phyloP scores from a whole-genome alignment of 2,329 filamentous ascomycete species.

The Colletotrichum eleusines region DNA sequence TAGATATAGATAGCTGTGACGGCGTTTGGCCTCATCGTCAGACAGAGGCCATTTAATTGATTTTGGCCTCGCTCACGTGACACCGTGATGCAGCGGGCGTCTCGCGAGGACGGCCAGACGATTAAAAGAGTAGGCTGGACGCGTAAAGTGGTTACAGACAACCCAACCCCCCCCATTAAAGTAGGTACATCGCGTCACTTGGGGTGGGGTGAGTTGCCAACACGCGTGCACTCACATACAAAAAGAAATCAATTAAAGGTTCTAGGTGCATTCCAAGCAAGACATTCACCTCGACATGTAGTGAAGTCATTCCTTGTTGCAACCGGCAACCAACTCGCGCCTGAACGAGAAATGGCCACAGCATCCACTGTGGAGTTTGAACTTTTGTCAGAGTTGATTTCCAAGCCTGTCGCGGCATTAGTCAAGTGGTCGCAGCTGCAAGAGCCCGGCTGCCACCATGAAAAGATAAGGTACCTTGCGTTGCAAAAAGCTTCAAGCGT shows the following conservation, averaged over 20 bases:
- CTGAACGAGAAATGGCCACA: slow-evolving; percentile 23
- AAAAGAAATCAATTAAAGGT: background rate
- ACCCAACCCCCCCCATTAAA: slow-evolving; percentile 35
- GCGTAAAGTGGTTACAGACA: slow-evolving; percentile 34
- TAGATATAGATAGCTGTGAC: background rate
- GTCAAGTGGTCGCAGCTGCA: slow-evolving; percentile 29
- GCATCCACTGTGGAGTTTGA: slow-evolving; percentile 24
- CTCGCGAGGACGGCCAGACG: background rate
- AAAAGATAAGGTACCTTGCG: background rate
- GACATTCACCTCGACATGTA: background rate
- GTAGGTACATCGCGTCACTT: slow-evolving; percentile 8
- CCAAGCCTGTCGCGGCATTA: slow-evolving; percentile 27
- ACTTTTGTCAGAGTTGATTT: slow-evolving; percentile 27
- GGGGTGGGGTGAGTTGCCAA: background rate
- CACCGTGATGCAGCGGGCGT: slow-evolving; percentile 30
- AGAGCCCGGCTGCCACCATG: slow-evolving; percentile 3
- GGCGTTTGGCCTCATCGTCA: slow-evolving; percentile 18
- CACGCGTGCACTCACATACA: slow-evolving; percentile 9
- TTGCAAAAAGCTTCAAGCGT: slow-evolving; percentile 5
- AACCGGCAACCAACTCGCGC: slow-evolving; percentile 21
- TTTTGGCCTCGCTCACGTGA: slow-evolving; percentile 34
- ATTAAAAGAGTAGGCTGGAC: background rate
- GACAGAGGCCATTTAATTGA: slow-evolving; percentile 11
- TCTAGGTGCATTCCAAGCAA: background rate
- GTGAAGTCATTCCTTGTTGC: slow-evolving; percentile 28